Evolutionary conservation across 345 rosid genomes (phyloP).

Genomic region (rapeseed (Brassica napus)): DNA sequence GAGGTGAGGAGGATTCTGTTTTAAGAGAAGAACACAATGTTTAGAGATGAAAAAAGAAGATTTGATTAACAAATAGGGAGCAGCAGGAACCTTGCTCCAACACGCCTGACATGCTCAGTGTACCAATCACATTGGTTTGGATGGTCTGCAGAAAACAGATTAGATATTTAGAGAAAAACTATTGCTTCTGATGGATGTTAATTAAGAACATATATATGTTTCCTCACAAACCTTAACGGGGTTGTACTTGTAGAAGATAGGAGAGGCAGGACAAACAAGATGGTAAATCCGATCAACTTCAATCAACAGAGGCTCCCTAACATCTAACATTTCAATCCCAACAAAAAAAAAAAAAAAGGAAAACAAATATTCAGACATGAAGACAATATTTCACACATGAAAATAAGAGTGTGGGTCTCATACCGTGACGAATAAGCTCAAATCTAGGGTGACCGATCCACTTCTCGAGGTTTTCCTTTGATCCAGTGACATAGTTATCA

Average conservation of each 20-base stretch:
- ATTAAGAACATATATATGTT: not conserved
- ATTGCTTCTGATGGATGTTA: not conserved
- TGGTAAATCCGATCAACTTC: slow-evolving; percentile 95
- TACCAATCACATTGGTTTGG: slow-evolving; percentile 95
- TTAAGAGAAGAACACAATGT: slow-evolving; percentile 1
- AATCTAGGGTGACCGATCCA: slow-evolving; percentile 99
- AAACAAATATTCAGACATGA: not conserved
- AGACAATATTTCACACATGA: not conserved
- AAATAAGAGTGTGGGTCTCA: not conserved
- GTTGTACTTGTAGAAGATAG: slow-evolving; percentile 95
- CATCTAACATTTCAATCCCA: slow-evolving; percentile 52
- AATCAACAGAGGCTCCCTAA: slow-evolving; percentile 80
- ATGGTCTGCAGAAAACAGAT: slow-evolving; percentile 58
- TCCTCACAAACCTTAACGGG: slow-evolving; percentile 69
- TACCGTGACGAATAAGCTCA: slow-evolving; percentile 94
- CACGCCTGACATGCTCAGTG: slow-evolving; percentile 96
- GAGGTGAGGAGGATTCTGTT: slow-evolving; percentile 42
- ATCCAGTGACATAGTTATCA: slow-evolving; percentile 90
- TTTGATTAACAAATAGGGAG: not conserved
- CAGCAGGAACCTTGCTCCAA: slow-evolving; percentile 66
- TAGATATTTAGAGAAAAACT: not conserved
- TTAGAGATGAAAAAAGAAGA: not conserved
- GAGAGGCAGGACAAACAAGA: slow-evolving; percentile 97
- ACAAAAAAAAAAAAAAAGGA: too few relatives aligned
- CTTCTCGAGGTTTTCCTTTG: slow-evolving; percentile 82